These are phyloP conservation scores for Achaetomium macrosporum DNA, from an alignment of 2,329 filamentous ascomycete species.

Conservation along the genomic window DNA sequence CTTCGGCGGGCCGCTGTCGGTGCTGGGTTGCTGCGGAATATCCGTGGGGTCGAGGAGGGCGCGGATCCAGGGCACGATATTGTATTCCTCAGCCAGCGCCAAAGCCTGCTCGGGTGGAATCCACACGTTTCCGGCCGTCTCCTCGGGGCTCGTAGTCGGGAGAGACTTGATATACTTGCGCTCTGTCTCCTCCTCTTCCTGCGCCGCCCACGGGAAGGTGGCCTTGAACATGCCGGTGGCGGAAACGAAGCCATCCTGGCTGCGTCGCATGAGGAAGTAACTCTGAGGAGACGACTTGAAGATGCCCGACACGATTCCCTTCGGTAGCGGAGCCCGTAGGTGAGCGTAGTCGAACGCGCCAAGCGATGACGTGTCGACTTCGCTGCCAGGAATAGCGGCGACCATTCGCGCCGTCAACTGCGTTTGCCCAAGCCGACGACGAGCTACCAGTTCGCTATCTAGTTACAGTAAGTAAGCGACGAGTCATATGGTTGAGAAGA, in stretches of 20 bases:
- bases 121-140: conserved; percentile 96
- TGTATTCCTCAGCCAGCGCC: conserved; percentile 77
- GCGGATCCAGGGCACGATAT: conserved; percentile 78
- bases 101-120: conserved; percentile 80
- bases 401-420: conserved; percentile 79
- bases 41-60: conserved; percentile 87
- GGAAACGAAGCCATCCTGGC: conserved; percentile 76
- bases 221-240: conserved; percentile 92
- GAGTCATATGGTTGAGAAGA: background rate
- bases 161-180: conserved; percentile 81
- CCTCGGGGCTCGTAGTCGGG: conserved; percentile 74
- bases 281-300: conserved; percentile 85
- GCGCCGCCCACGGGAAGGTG: conserved; percentile 72
- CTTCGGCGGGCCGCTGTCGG: conserved; percentile 56
- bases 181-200: conserved; percentile 67
- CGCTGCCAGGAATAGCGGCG: conserved; percentile 62
- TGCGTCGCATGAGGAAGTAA: conserved; percentile 94
- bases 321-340: conserved; percentile 83
- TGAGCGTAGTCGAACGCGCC: conserved; percentile 95
- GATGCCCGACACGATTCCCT: conserved; percentile 86
- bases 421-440: conserved; percentile 87
- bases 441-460: conserved; percentile 71
- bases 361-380: conserved; percentile 66
- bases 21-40: conserved; percentile 57
- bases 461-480: conserved; percentile 17